Conservation (phyloP, 306 rosid genomes). For the Vigna nakashimae region DNA sequence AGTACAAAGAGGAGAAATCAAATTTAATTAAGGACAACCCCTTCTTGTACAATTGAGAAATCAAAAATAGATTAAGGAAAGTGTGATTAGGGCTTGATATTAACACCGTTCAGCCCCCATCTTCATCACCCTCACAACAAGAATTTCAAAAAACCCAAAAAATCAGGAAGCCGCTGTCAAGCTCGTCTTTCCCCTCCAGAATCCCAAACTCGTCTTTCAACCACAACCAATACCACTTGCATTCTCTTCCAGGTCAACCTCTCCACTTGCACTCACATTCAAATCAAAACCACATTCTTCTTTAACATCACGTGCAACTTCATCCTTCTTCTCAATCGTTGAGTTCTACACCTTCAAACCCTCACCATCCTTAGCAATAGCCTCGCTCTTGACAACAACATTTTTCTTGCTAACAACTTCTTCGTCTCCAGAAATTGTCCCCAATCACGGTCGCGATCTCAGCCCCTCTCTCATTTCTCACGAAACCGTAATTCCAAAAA, state of each 20-base stretch:
- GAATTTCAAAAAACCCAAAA: too few relatives aligned
- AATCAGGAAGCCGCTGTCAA: too few relatives aligned
- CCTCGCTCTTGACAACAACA: slow-evolving; percentile 36
- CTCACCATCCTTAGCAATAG: slow-evolving; percentile 44
- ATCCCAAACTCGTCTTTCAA: too few relatives aligned
- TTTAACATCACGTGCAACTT: slow-evolving; percentile 26
- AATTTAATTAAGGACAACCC: too few relatives aligned
- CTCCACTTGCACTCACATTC: slow-evolving; percentile 37
- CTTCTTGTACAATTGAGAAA: too few relatives aligned
- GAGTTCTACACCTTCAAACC: slow-evolving; percentile 34
- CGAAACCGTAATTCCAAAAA: slow-evolving; percentile 49
- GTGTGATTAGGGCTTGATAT: too few relatives aligned
- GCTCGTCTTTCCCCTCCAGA: too few relatives aligned
- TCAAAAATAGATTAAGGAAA: too few relatives aligned
- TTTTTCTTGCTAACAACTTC: slow-evolving; percentile 37
- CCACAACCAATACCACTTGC: slow-evolving; percentile 42
- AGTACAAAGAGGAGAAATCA: too few relatives aligned
- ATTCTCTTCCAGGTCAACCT: slow-evolving; percentile 52
- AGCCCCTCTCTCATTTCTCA: slow-evolving; percentile 75
- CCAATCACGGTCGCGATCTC: slow-evolving; percentile 60
- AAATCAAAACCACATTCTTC: slow-evolving; percentile 49
- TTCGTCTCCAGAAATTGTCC: slow-evolving; percentile 33
- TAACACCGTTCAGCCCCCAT: too few relatives aligned
- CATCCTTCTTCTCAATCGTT: slow-evolving; percentile 43
- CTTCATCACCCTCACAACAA: too few relatives aligned